Percentiles rank a stretch among this genome's conserved stretches.
Conservation (phyloP, 441 rosid species). For the Populus hybrid region DNA sequence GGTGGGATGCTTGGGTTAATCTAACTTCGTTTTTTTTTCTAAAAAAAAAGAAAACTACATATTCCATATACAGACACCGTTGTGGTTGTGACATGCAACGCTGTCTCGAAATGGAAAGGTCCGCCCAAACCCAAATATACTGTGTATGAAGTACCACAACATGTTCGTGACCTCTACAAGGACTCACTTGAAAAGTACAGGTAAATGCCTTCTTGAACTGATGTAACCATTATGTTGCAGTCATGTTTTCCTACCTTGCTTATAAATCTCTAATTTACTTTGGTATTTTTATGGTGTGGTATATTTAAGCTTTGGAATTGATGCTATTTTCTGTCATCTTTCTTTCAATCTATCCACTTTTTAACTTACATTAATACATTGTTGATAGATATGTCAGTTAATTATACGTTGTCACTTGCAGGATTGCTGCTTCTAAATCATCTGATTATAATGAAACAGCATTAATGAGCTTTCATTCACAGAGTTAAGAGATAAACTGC, state of each 20-base stretch:
- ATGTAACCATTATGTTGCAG: neutral
- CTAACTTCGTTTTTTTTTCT: no score
- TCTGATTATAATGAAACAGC: conserved; percentile 41
- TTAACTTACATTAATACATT: neutral
- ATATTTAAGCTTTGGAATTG: neutral
- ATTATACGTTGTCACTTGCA: conserved; percentile 30
- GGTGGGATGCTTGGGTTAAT: no score
- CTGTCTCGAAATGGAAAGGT: conserved; percentile 84
- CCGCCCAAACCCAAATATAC: conserved; percentile 82
- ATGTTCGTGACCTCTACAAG: conserved; percentile 63
- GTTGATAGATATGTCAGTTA: conserved; percentile 15
- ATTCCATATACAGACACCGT: conserved; percentile 81
- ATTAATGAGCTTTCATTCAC: conserved; percentile 72
- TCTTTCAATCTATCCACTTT: neutral
- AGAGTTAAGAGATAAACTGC: conserved; percentile 84
- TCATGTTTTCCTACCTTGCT: neutral
- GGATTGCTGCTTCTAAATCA: conserved; percentile 47
- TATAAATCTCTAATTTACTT: neutral
- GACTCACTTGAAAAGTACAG: conserved; percentile 70
- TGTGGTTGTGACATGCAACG: conserved; percentile 91
- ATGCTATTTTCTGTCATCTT: neutral
- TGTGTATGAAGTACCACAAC: conserved; percentile 65
- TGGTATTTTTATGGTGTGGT: neutral
- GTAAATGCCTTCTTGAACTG: conserved; percentile 31
- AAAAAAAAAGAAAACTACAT: conserved; percentile 1